A percentile compares a stretch with the other conserved stretches of the same genome.
phyloP scores from a whole-genome alignment of 768 basidiomycete species.

The Kwoniella bestiolae region DNA sequence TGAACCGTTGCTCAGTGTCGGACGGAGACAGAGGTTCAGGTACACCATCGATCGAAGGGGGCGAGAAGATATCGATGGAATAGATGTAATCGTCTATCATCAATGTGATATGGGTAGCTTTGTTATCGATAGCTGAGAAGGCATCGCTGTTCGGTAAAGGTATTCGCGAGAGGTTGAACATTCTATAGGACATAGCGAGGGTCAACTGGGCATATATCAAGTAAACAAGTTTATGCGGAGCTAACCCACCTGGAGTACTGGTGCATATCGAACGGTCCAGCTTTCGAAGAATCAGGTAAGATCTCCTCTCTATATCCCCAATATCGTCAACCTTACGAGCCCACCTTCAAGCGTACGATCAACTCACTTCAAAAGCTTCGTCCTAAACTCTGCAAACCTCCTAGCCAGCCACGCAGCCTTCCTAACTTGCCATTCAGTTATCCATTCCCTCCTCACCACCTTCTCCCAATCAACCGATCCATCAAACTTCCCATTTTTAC shows the following conservation, averaged over 20 bases:
- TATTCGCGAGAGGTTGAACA: constrained; percentile 77
- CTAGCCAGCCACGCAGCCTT: constrained; percentile 74
- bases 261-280: constrained; percentile 65
- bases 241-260: constrained; percentile 58
- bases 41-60: constrained; percentile 52
- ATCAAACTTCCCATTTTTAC: constrained; percentile 12
- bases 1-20: constrained; percentile 62
- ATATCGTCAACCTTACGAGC: constrained; percentile 8
- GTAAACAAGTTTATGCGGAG: background rate
- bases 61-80: constrained; percentile 67
- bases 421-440: constrained; percentile 82
- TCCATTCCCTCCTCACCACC: constrained; percentile 47
- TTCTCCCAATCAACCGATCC: constrained; percentile 25
- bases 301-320: constrained; percentile 65
- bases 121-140: constrained; percentile 61
- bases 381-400: constrained; percentile 40
- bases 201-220: background rate
- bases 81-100: constrained; percentile 81
- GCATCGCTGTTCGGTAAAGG: constrained; percentile 71
- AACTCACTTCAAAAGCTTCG: constrained; percentile 67
- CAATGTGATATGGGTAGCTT: constrained; percentile 68
- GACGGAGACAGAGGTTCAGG: constrained; percentile 56
- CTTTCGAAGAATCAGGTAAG: constrained; percentile 71
- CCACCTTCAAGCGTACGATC: background rate
- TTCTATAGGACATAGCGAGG: constrained; percentile 36